Percentiles rank a stretch among this genome's conserved stretches.
Conservation (phyloP, 2,329 filamentous ascomycete species). For the Verruconis gallopava region DNA sequence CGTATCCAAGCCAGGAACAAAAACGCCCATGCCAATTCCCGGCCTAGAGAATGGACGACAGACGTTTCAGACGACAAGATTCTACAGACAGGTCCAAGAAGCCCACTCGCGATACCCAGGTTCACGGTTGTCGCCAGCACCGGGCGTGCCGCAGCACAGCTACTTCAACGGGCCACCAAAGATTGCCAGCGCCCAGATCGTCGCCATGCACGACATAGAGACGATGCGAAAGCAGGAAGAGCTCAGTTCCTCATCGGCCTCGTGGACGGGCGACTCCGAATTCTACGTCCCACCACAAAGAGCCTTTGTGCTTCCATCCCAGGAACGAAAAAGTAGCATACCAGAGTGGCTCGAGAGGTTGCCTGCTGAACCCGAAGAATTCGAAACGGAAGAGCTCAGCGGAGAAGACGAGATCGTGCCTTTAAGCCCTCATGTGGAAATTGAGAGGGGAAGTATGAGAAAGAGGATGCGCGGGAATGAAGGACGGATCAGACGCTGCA, state of each 20-base stretch:
- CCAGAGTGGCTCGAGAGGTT: slow-evolving; percentile 6
- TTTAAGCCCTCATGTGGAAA: slow-evolving; percentile 6
- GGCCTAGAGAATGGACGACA: too few relatives aligned
- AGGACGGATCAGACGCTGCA: neutral
- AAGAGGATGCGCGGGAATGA: neutral
- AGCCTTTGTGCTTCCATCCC: neutral
- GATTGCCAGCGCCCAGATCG: neutral
- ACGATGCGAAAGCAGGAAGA: neutral
- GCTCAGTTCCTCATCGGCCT: slow-evolving; percentile 2
- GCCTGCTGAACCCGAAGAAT: neutral
- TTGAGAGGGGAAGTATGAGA: slow-evolving; percentile 5
- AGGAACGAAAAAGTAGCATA: slow-evolving; percentile 4
- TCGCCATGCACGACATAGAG: neutral
- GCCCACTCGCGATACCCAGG: too few relatives aligned
- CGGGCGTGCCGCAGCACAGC: neutral
- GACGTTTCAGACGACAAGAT: too few relatives aligned
- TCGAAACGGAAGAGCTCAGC: neutral
- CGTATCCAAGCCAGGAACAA: too few relatives aligned
- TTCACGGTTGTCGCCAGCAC: neutral
- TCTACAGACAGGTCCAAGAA: too few relatives aligned
- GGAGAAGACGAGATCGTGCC: neutral
- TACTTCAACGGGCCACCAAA: neutral
- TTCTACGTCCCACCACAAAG: slow-evolving; percentile 3
- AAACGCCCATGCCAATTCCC: too few relatives aligned
- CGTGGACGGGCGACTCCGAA: slow-evolving; percentile 7